Conservation (phyloP, 2,329 filamentous ascomycete species). For the Pleoardoris graminearum region DNA sequence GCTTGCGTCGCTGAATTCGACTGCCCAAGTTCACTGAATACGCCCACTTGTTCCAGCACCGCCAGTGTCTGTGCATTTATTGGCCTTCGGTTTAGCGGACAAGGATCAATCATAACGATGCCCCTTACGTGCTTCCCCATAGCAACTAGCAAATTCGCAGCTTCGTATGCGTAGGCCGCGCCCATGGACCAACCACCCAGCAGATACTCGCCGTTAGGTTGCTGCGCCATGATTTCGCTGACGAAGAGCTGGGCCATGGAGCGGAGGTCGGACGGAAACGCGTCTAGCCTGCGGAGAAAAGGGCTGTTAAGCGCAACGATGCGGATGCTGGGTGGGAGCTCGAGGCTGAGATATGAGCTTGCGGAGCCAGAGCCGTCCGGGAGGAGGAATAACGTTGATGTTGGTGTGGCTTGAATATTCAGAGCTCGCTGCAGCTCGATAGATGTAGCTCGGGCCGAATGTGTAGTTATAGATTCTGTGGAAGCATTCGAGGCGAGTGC, state of each 20-base stretch:
- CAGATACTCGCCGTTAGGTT: conserved; percentile 43
- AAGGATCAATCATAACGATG: neutral
- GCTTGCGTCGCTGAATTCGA: neutral
- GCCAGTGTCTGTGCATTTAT: neutral
- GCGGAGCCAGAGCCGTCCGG: neutral
- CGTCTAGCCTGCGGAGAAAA: neutral
- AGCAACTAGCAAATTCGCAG: conserved; percentile 12
- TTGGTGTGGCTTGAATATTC: neutral
- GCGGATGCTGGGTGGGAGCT: neutral
- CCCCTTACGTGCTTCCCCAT: neutral
- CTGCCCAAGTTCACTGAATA: neutral
- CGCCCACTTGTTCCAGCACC: neutral
- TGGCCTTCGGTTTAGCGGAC: neutral
- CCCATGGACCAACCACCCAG: conserved; percentile 45
- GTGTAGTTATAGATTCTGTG: neutral
- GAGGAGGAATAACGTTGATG: neutral
- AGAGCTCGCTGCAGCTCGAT: neutral
- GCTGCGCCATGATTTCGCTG: conserved; percentile 11
- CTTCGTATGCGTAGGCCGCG: conserved; percentile 43
- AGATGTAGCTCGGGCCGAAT: neutral
- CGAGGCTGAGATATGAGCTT: neutral
- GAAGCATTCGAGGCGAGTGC: neutral
- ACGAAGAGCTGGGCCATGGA: neutral
- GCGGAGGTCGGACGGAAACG: neutral
- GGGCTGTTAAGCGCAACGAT: neutral